Percentiles rank a stretch among this genome's conserved stretches.
Evolutionary conservation across 306 rosid genomes (phyloP).

Genomic region (Prunus mume): DNA sequence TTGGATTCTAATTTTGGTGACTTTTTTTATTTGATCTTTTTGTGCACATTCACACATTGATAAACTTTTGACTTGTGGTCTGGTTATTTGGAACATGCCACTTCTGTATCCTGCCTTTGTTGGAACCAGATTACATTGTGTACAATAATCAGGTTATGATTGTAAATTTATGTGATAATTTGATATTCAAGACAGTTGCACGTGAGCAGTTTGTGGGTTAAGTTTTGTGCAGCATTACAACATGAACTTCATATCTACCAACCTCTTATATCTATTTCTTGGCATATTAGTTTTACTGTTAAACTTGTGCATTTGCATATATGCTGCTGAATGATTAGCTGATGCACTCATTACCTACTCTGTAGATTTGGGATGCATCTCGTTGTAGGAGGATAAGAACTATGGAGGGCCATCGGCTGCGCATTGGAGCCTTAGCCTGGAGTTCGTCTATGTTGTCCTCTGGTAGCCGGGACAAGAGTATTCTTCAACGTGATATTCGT

Average conservation of each 20-base stretch:
- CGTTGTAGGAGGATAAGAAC: conserved; percentile 79
- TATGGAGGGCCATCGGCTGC: conserved; percentile 83
- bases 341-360: conserved; percentile 21
- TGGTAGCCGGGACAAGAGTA: conserved; percentile 85
- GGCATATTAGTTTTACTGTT: background rate
- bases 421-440: conserved; percentile 92
- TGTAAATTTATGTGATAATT: background rate
- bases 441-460: conserved; percentile 79
- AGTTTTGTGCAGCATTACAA: background rate
- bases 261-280: conserved; percentile 14
- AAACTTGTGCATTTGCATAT: conserved; percentile 2
- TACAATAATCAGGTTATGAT: background rate
- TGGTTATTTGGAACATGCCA: background rate
- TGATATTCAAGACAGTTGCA: background rate
- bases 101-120: background rate
- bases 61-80: background rate
- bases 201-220: background rate
- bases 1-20: background rate
- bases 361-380: conserved; percentile 94
- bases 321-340: conserved; percentile 14
- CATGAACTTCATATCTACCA: conserved; percentile 9
- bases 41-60: background rate
- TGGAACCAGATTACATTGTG: background rate
- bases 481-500: conserved; percentile 87
- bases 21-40: background rate